Evolutionary conservation across 371 early-diverging fungal genomes (phyloP), one percentile per base, ranked within the genome.

Genomic region (Zychaea mexicana): DNA sequence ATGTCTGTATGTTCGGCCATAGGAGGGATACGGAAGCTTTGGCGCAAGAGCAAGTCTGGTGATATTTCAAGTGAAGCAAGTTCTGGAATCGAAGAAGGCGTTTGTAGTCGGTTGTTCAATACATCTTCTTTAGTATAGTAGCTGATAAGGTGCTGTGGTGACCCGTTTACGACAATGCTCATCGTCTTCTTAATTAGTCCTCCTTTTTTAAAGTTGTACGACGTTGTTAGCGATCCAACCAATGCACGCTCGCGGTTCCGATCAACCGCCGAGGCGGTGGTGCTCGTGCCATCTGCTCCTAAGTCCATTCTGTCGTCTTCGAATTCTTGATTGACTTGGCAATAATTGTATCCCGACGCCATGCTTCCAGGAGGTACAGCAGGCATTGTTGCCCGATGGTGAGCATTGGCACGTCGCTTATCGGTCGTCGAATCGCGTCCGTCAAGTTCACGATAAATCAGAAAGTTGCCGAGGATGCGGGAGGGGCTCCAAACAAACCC

Each of bases 101-200:
- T 85, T 3, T 72, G 74, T 24, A 88, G 67, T 30, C 65, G 73
- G 21, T 77, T 62, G 3, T 71, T 69, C 7, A 85, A 66, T 1
- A 91, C 88, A 63, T 93, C 91, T n/a, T 90, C 87, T 67, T 88
- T 88, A 42, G 85, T 84, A 70, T 93, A 94, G 69, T 95, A 95
- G 62, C 91, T 92, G 49, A 95, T 90, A 63, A 95, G 73, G 59
- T 94, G 95, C 64, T 92, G 90, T 49, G 83, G 82, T 33, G 82
- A 79, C 31, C 90, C 90, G 65, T 92, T 86, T 33, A 86, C 77
- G 58, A 88, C 87, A 46, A 93, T 83, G 22, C 92, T 92, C 73
- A 95, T 82, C 3, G 94, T 88, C 74, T 93, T 92, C 67, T 95
- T 95, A 62, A 93, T 90, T 6, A 95, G 75, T 0, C 95, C 95